Evolutionary conservation across 2,329 filamentous ascomycete species (phyloP).

Genomic region (Fusarium setosum): DNA sequence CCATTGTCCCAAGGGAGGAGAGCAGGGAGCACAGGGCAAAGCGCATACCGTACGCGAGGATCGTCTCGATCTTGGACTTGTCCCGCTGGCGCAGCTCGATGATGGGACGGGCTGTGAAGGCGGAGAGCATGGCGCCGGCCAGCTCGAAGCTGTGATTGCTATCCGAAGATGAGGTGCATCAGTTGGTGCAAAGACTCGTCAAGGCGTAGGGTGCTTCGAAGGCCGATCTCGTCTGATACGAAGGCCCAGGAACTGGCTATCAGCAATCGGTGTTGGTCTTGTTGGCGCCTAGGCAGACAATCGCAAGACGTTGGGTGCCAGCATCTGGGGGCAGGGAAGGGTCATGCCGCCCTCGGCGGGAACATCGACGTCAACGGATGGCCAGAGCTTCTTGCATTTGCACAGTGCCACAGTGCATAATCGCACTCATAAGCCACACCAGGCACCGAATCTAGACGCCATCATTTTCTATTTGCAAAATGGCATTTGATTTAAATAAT

Average conservation of each 20-base stretch:
- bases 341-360: constrained; percentile 29
- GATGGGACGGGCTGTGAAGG: constrained; percentile 95
- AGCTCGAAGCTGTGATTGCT: constrained; percentile 53
- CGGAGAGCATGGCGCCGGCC: constrained; percentile 84
- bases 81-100: constrained; percentile 96
- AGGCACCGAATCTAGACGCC: not conserved
- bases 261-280: constrained; percentile 6
- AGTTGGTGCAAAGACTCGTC: constrained; percentile 27
- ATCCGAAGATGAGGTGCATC: constrained; percentile 46
- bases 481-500: not conserved
- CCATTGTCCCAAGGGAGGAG: not conserved
- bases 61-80: constrained; percentile 97
- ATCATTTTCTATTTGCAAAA: not conserved
- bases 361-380: constrained; percentile 47
- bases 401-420: constrained; percentile 40
- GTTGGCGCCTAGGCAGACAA: constrained; percentile 8
- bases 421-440: constrained; percentile 12
- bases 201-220: not conserved
- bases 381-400: constrained; percentile 39
- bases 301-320: constrained; percentile 16
- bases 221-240: not conserved
- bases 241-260: not conserved
- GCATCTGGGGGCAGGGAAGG: constrained; percentile 25
- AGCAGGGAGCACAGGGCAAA: not conserved
- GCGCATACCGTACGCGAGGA: constrained; percentile 85